These are phyloP conservation scores for Verticillium albo-atrum DNA, from an alignment of 2,329 filamentous ascomycete species.

Conservation along the genomic window DNA sequence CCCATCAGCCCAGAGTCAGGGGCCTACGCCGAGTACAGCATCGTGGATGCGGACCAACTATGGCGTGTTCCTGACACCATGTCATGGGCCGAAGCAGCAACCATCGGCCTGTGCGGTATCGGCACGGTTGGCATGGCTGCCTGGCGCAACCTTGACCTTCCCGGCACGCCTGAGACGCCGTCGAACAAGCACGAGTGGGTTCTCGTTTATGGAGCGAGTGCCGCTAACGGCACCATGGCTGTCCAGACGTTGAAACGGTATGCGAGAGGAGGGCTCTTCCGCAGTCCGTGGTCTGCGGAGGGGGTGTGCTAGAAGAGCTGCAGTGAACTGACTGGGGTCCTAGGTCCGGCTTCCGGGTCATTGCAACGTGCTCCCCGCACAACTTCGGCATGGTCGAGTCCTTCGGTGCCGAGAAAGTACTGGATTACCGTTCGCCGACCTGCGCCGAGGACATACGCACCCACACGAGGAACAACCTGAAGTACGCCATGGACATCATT, in stretches of 20 bases:
- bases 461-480: constrained; percentile 31
- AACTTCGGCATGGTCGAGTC: constrained; percentile 35
- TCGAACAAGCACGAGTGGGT: constrained; percentile 16
- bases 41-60: constrained; percentile 13
- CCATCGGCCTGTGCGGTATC: constrained; percentile 15
- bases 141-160: constrained; percentile 22
- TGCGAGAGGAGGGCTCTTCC: not conserved
- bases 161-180: constrained; percentile 14
- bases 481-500: constrained; percentile 38
- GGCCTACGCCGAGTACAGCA: constrained; percentile 24
- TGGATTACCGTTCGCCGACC: constrained; percentile 36
- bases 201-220: constrained; percentile 40
- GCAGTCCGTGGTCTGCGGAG: too few relatives aligned
- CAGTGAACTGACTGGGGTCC: constrained; percentile 1
- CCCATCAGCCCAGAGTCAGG: constrained; percentile 14
- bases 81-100: constrained; percentile 18
- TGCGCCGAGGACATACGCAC: constrained; percentile 27
- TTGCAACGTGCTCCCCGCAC: constrained; percentile 38
- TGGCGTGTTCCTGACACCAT: constrained; percentile 19
- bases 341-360: constrained; percentile 29
- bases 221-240: constrained; percentile 35
- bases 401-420: constrained; percentile 37
- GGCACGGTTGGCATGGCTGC: constrained; percentile 23
- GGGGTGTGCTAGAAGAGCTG: too few relatives aligned
- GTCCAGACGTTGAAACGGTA: constrained; percentile 34